Evolutionary conservation across 495 filamentous ascomycete genomes (phyloP).

Genomic region (Lasiosphaeriaceae sp.): DNA sequence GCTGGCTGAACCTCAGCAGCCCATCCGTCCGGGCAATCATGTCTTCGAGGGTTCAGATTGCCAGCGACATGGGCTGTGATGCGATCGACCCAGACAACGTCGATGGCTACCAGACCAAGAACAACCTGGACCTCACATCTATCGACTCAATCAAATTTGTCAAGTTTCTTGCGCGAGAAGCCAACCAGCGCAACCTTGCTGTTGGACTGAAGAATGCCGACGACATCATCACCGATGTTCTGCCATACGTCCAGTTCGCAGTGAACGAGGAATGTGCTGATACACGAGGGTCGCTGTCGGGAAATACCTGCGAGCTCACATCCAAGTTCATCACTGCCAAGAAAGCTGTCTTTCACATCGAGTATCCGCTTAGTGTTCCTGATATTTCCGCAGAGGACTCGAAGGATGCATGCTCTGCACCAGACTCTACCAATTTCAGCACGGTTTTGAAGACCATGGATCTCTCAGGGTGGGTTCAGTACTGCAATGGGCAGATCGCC

Average conservation of each 20-base stretch:
- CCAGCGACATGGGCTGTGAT: slow-evolving; percentile 59
- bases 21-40: slow-evolving; percentile 57
- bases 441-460: slow-evolving; percentile 63
- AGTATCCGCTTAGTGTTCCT: slow-evolving; percentile 54
- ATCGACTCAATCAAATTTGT: slow-evolving; percentile 55
- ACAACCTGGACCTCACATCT: slow-evolving; percentile 53
- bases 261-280: slow-evolving; percentile 70
- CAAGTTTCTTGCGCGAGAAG: slow-evolving; percentile 53
- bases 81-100: slow-evolving; percentile 72
- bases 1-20: slow-evolving; percentile 60
- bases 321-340: slow-evolving; percentile 50
- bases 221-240: slow-evolving; percentile 52
- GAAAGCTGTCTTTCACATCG: slow-evolving; percentile 73
- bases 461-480: slow-evolving; percentile 56
- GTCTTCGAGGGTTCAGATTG: slow-evolving; percentile 52
- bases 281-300: slow-evolving; percentile 51
- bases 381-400: slow-evolving; percentile 28
- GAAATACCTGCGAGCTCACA: no score
- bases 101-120: slow-evolving; percentile 57
- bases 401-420: slow-evolving; percentile 7
- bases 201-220: slow-evolving; percentile 66
- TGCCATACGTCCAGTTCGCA: slow-evolving; percentile 58
- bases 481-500: slow-evolving; percentile 28
- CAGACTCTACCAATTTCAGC: slow-evolving; percentile 42
- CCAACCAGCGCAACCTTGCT: slow-evolving; percentile 45